A percentile compares a stretch with the other conserved stretches of the same genome.
Conservation (phyloP, 202 grass and related monocot genomes). For the Musa balbisiana region DNA sequence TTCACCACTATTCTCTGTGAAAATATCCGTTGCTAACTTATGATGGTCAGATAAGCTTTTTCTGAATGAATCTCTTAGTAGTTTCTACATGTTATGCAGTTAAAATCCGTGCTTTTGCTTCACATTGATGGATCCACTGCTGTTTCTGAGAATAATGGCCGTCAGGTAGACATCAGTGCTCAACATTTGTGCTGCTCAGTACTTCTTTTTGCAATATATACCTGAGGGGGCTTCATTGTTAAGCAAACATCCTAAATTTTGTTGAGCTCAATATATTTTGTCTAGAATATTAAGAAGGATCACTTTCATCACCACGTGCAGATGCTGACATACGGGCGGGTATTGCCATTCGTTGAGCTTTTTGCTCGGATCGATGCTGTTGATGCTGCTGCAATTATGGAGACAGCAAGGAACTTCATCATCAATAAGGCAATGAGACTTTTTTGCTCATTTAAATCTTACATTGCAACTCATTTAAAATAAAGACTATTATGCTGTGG, state of each 20-base stretch:
- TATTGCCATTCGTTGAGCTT: conserved; percentile 76
- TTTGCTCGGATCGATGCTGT: conserved; percentile 93
- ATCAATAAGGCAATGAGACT: conserved; percentile 53
- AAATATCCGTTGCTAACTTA: background rate
- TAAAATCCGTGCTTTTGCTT: conserved; percentile 84
- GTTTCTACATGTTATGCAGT: conserved; percentile 31
- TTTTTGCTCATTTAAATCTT: background rate
- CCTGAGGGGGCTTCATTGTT: background rate
- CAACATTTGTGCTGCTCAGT: conserved; percentile 10
- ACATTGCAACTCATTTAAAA: too few relatives aligned
- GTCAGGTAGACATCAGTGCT: conserved; percentile 50
- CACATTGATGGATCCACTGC: conserved; percentile 84
- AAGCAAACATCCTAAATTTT: too few relatives aligned
- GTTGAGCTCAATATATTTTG: background rate
- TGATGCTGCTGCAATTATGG: conserved; percentile 62
- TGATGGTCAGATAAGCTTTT: background rate
- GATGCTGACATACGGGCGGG: conserved; percentile 88
- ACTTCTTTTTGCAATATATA: conserved; percentile 1
- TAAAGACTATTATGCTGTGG: too few relatives aligned
- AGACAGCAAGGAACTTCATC: conserved; percentile 78
- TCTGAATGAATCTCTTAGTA: background rate
- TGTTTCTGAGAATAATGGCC: conserved; percentile 89
- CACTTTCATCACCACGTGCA: conserved; percentile 32
- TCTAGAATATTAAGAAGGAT: conserved; percentile 13
- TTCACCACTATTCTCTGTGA: conserved; percentile 4